Base-by-base conservation (phyloP, 2,329 filamentous ascomycete genomes). In the Thelonectria discophora region DNA sequence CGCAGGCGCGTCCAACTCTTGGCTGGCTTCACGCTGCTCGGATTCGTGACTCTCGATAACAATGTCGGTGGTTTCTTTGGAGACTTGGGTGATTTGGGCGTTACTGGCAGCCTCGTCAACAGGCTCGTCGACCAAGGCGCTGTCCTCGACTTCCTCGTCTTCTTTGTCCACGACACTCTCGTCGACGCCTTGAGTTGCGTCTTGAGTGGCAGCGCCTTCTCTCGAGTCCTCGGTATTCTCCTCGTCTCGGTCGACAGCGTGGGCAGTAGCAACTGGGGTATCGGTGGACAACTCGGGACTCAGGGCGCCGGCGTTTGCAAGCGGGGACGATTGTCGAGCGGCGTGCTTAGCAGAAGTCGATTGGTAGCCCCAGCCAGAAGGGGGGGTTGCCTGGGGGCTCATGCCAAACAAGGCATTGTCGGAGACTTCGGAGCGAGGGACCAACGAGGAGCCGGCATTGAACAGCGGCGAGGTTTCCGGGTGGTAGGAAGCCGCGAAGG, bases 401-500 rank as follows among this genome's bases (percentile, higher is more conserved):
- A 58, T 50, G 8, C 30, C 49, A 2, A 51, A 15, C 2, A 62
- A 47, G 2, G 60, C 21, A 24, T 55, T 59, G 39, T 66, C 68
- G 34, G 55, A 27, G 12, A 58, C 47, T 39, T 32, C 47, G 8
- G 58, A 27, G 17, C 49, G 64, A 24, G 65, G 30, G 10, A 60
- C 20, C 21, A 62, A 63, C 12, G 63, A 24, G 2, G 68, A 63
- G 10, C 62, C 24, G 1, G 68, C 63, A 15, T 71, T 71, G 51
- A 71, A 71, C 6, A 71, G 40, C 18, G 69, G 69, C 2, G 69
- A 71, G 1, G 60, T 48, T 37, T 71, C 69, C 24, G 65, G 69
- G 10, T 63, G 61, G 55, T 65, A 71, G 0, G 69, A 71, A 20
- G 71, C 69, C n/a, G 69, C 67, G 30, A 71, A 71, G n/a, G 67